A percentile compares a stretch with the other conserved stretches of the same genome.
phyloP scores from a whole-genome alignment of 2,329 filamentous ascomycete species.

The Pseudocercospora fuligena region DNA sequence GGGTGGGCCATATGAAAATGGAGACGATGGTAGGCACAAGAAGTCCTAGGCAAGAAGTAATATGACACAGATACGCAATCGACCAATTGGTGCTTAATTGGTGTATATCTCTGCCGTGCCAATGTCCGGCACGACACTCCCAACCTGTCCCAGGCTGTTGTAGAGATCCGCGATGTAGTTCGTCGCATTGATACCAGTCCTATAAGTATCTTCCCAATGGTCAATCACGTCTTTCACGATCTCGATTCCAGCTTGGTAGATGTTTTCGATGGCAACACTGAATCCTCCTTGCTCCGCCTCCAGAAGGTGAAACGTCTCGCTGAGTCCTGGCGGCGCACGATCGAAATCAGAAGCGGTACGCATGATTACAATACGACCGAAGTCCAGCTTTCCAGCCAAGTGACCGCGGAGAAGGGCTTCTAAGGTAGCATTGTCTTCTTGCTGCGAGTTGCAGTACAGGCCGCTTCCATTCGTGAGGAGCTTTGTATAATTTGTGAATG shows the following conservation, averaged over 20 bases:
- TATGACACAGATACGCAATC: background rate
- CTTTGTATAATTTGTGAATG: slow-evolving; percentile 38
- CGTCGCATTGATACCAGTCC: slow-evolving; percentile 57
- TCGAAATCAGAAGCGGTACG: slow-evolving; percentile 63
- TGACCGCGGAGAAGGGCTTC: slow-evolving; percentile 41
- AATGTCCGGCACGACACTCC: slow-evolving; percentile 65
- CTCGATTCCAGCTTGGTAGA: slow-evolving; percentile 67
- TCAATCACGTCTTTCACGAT: slow-evolving; percentile 67
- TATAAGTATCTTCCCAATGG: slow-evolving; percentile 64
- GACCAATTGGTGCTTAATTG: slow-evolving; percentile 3
- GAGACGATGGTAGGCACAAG: slow-evolving; percentile 44
- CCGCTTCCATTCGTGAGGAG: slow-evolving; percentile 44
- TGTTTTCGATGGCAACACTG: slow-evolving; percentile 65
- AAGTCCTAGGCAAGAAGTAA: slow-evolving; percentile 29
- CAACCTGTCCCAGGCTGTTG: slow-evolving; percentile 63
- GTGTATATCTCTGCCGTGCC: slow-evolving; percentile 39
- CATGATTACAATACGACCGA: slow-evolving; percentile 43
- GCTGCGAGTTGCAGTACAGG: slow-evolving; percentile 43
- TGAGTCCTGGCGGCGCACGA: slow-evolving; percentile 63
- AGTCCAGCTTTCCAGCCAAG: slow-evolving; percentile 39
- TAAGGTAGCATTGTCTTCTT: slow-evolving; percentile 45
- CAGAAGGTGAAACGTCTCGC: slow-evolving; percentile 64
- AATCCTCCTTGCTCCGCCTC: slow-evolving; percentile 67
- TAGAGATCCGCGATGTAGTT: slow-evolving; percentile 75
- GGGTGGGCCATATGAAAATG: slow-evolving; percentile 43